phyloP scores from a whole-genome alignment of 345 rosid genomes.

The Ailanthus altissimus region DNA sequence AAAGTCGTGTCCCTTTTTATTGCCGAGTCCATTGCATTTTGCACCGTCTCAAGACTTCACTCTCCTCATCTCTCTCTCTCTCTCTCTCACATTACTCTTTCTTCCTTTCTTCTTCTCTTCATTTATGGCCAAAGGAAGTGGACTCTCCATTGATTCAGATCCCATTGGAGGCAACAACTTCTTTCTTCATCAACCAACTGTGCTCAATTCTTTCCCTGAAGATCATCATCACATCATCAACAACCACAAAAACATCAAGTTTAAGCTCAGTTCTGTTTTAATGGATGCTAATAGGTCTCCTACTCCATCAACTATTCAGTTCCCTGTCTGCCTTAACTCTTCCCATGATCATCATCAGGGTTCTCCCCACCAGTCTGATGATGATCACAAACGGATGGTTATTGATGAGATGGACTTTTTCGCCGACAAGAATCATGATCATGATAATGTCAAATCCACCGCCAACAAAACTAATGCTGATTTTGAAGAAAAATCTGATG shows the following conservation, averaged over 20 bases:
- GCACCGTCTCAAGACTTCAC: slow-evolving; percentile 46
- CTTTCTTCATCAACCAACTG: slow-evolving; percentile 37
- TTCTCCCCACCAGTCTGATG: slow-evolving; percentile 17
- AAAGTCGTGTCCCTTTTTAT: slow-evolving; percentile 42
- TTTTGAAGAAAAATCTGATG: slow-evolving; percentile 8
- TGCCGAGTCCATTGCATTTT: slow-evolving; percentile 76
- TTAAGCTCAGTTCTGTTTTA: slow-evolving; percentile 11
- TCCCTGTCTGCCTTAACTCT: slow-evolving; percentile 44
- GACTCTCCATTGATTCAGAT: slow-evolving; percentile 69
- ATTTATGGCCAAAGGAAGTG: slow-evolving; percentile 60
- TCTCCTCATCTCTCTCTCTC: slow-evolving; percentile 25
- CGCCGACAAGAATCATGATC: slow-evolving; percentile 29
- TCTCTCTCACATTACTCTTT: slow-evolving; percentile 27
- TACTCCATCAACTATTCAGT: slow-evolving; percentile 42
- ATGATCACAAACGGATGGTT: slow-evolving; percentile 28
- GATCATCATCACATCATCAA: not conserved
- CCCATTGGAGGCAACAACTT: slow-evolving; percentile 24
- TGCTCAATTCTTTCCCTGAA: slow-evolving; percentile 52
- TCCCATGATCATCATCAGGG: not conserved
- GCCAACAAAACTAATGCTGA: not conserved
- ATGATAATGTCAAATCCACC: slow-evolving; percentile 15
- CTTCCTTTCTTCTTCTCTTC: slow-evolving; percentile 19
- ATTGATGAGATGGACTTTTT: slow-evolving; percentile 63
- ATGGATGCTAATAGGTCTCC: slow-evolving; percentile 25
- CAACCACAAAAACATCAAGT: not conserved